Base-by-base conservation (phyloP, 2,329 filamentous ascomycete species). In the Hypomyces perniciosus region DNA sequence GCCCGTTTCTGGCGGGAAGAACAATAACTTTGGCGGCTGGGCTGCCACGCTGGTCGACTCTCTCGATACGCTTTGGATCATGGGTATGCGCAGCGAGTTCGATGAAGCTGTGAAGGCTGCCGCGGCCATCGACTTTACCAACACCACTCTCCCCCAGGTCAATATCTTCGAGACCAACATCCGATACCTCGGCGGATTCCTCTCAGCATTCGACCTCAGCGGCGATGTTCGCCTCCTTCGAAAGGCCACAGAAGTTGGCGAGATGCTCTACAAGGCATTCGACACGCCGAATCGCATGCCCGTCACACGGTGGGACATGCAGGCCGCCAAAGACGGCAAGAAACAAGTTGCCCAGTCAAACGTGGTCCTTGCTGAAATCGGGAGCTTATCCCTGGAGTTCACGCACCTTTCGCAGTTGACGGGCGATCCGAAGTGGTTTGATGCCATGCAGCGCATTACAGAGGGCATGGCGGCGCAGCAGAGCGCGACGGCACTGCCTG, bases 321-420 rank as follows among this genome's bases (percentile, higher is more conserved):
- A 60, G 40, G 59, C 52, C 1, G 64, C 63, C 6, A 55, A 59
- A 28, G 49, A 52, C 29, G 64, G 63, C 8, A 54, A 57, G 40
- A 48, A 51, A 33, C 60, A 64, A 41, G 41, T 37, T 1, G 55
- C 59, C 6, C 39, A 46, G 6, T 28, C 43, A 8, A 28, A 30
- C 26, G 28, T 66, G 48, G 67, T 85, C 59, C 69, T 86, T 59
- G 81, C 78, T 55, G 75, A 84, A 69, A 63, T 88, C 61, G 84
- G 84, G 10, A 86, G 84, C 6, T 70, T 90, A 48, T 80, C 79
- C 4, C 65, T 91, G 57, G 86, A 90, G 62, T 87, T 90, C 61
- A 87, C 84, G 4, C 74, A 86, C 8, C 72, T 90, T 43, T 81
- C 83, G 12, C 84, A 89, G 62, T 68, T 90, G 42, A 88, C 86